These are phyloP conservation scores for Diaporthe citrichinensis DNA, from an alignment of 2,329 filamentous ascomycete genomes.

Conservation along the genomic window DNA sequence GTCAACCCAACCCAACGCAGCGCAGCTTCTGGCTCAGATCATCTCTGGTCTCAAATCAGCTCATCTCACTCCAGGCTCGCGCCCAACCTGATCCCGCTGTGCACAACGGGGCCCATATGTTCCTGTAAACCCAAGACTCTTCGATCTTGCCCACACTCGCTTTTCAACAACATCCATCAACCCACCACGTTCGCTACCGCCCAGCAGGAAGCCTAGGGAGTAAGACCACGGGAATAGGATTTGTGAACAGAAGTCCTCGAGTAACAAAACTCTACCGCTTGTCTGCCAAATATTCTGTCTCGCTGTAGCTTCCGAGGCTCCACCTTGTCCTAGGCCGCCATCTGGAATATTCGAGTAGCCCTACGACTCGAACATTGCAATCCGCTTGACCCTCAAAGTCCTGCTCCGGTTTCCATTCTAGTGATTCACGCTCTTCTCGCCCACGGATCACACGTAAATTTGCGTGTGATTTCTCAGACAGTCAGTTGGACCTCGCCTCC, in stretches of 20 bases:
- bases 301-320: constrained; percentile 34
- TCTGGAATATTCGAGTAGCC: constrained; percentile 40
- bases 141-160: constrained; percentile 46
- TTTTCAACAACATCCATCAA: constrained; percentile 41
- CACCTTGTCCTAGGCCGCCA: constrained; percentile 46
- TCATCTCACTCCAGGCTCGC: constrained; percentile 17
- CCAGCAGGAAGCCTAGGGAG: constrained; percentile 39
- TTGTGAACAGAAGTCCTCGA: constrained; percentile 21
- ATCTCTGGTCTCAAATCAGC: constrained; percentile 4
- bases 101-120: constrained; percentile 30
- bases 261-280: constrained; percentile 27
- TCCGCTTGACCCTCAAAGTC: neutral
- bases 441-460: constrained; percentile 21
- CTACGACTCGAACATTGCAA: constrained; percentile 43
- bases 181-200: constrained; percentile 57
- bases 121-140: constrained; percentile 31
- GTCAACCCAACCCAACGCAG: constrained; percentile 16
- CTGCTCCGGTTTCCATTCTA: neutral
- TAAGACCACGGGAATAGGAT: constrained; percentile 42
- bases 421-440: constrained; percentile 33
- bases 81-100: neutral
- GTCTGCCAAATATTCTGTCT: constrained; percentile 20
- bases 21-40: constrained; percentile 27
- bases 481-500: constrained; percentile 42
- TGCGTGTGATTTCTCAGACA: constrained; percentile 39